These are phyloP conservation scores for Tephrocybe sp. DNA, from an alignment of 768 basidiomycete species.

Conservation along the genomic window DNA sequence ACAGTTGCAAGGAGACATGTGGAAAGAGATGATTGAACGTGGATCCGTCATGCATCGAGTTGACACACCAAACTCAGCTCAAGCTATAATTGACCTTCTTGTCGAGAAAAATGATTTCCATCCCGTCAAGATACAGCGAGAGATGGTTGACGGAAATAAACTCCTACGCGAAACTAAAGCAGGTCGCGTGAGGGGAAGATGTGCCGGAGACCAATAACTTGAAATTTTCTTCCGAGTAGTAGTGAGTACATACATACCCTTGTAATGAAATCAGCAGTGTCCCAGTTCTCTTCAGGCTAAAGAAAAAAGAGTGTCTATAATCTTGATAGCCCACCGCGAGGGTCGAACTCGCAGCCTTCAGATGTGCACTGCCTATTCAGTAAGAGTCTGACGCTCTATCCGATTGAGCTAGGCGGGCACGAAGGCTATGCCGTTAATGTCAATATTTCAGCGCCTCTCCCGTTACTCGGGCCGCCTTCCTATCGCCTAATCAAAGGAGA, in stretches of 20 bases:
- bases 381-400: conserved; percentile 64
- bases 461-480: too few species aligned
- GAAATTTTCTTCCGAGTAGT: too few species aligned
- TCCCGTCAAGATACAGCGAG: neutral
- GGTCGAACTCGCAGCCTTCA: conserved; percentile 86
- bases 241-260: too few species aligned
- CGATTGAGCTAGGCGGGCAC: conserved; percentile 36
- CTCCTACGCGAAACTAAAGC: neutral
- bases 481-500: too few species aligned
- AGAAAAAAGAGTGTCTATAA: too few species aligned
- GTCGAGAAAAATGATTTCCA: neutral
- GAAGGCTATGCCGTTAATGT: too few species aligned
- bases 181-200: neutral
- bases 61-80: neutral
- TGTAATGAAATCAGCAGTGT: too few species aligned
- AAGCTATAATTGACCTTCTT: neutral
- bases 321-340: conserved; percentile 74
- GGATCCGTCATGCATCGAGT: conserved; percentile 6
- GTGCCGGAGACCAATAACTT: too few species aligned
- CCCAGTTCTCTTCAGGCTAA: too few species aligned
- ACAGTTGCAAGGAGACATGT: conserved; percentile 1
- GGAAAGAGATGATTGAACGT: conserved; percentile 5
- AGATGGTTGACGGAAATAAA: neutral
- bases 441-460: too few species aligned
- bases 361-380: conserved; percentile 30